Conservation (phyloP, 352 stramenopile genomes). For the Paralagenidium karlingii region DNA sequence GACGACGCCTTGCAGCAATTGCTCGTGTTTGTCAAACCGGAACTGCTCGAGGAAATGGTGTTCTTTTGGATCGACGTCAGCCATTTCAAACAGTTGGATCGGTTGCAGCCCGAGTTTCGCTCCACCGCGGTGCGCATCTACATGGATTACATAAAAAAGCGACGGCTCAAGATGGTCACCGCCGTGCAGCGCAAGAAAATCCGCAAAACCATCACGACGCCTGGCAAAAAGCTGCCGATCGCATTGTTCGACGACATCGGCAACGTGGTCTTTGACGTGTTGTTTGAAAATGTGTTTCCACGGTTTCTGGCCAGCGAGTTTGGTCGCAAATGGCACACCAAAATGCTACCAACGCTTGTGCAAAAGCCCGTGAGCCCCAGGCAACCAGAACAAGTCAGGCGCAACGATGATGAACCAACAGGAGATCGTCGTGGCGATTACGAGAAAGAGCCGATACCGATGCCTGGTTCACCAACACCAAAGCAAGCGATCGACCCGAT, state of each 20-base stretch:
- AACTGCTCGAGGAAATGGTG: conserved; percentile 45
- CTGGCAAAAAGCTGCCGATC: conserved; percentile 24
- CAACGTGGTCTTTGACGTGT: conserved; percentile 39
- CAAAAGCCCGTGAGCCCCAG: no score
- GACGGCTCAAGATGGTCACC: conserved; percentile 53
- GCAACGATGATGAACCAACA: no score
- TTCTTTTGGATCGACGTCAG: conserved; percentile 53
- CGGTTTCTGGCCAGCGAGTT: no score
- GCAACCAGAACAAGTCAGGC: no score
- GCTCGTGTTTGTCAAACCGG: conserved; percentile 21
- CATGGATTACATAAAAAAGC: conserved; percentile 45
- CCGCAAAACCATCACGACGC: conserved; percentile 47
- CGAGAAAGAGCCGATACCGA: no score
- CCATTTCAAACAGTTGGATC: conserved; percentile 25
- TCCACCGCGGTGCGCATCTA: conserved; percentile 29
- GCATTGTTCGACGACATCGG: conserved; percentile 45
- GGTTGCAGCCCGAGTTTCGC: conserved; percentile 12
- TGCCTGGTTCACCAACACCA: no score
- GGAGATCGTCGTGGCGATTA: no score
- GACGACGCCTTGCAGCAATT: conserved; percentile 15
- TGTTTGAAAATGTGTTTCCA: no score
- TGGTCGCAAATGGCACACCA: no score
- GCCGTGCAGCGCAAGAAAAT: conserved; percentile 52
- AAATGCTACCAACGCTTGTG: no score
- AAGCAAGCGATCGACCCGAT: no score